phyloP scores from a whole-genome alignment of 73 alveolate genomes.

The Paramecium sexaurelia region DNA sequence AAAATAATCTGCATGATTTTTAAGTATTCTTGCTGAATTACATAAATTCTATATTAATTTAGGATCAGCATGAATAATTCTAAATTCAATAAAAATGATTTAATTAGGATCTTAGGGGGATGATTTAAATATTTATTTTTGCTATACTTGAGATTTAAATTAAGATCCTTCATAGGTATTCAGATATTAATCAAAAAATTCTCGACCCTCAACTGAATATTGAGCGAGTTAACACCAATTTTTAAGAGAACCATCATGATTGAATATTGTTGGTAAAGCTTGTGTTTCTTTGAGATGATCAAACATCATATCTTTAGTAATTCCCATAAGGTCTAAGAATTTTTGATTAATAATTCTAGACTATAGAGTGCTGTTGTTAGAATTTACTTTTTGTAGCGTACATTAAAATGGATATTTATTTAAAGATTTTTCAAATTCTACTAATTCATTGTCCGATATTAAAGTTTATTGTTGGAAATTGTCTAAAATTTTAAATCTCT shows the following conservation, averaged over 20 bases:
- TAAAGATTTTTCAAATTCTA: not conserved
- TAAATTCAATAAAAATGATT: constrained; percentile 21
- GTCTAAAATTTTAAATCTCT: constrained; percentile 7
- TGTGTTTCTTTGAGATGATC: constrained; percentile 15
- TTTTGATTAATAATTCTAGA: constrained; percentile 23
- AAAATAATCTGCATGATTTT: constrained; percentile 32
- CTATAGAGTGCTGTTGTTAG: not conserved
- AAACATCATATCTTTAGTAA: constrained; percentile 54
- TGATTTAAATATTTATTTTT: not conserved
- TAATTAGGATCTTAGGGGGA: not conserved
- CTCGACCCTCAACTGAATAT: constrained; percentile 48
- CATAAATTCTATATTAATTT: not conserved
- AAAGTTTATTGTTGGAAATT: not conserved
- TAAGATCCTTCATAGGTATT: constrained; percentile 45
- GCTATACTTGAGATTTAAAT: not conserved
- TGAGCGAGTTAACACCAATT: constrained; percentile 53
- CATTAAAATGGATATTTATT: not conserved
- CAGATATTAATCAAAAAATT: not conserved
- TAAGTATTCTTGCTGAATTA: not conserved
- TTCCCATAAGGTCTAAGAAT: constrained; percentile 48
- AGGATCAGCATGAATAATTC: constrained; percentile 26
- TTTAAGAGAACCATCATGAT: not conserved
- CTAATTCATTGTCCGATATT: not conserved
- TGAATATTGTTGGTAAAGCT: constrained; percentile 40
- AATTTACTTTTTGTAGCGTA: not conserved